Evolutionary conservation across 768 basidiomycete genomes (phyloP).

Genomic region (Phylloporus rhodoxanthus): DNA sequence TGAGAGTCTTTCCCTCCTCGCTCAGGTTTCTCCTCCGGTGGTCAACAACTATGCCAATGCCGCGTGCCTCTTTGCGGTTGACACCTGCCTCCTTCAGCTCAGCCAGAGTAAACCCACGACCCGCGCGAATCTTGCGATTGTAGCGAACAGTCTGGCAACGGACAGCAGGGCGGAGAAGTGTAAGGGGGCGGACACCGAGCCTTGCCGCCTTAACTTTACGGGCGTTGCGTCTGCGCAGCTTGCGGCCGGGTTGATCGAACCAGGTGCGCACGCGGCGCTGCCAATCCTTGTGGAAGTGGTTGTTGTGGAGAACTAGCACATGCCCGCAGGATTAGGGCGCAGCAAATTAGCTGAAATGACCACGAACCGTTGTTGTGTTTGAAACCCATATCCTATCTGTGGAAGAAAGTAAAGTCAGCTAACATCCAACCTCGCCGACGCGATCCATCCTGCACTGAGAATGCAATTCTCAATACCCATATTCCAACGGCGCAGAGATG

Average conservation of each 20-base stretch:
- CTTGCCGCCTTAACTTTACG: conserved; percentile 86
- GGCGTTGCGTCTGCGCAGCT: conserved; percentile 89
- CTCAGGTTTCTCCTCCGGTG: conserved; percentile 94
- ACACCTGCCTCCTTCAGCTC: conserved; percentile 97
- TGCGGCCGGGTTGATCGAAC: conserved; percentile 99
- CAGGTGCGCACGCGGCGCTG: conserved; percentile 93
- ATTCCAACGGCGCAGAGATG: background rate
- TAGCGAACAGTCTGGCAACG: conserved; percentile 95
- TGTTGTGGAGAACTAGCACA: conserved; percentile 72
- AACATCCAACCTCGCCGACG: conserved; percentile 15
- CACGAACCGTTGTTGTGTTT: conserved; percentile 32
- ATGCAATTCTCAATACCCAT: background rate
- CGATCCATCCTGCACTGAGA: conserved; percentile 21
- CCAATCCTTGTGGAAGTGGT: conserved; percentile 99
- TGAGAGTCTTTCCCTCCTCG: conserved; percentile 93
- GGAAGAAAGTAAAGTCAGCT: conserved; percentile 12
- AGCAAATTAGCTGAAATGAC: conserved; percentile 24
- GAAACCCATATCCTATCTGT: conserved; percentile 34
- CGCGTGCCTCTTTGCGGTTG: conserved; percentile 86
- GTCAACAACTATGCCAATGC: conserved; percentile 93
- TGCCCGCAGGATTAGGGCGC: conserved; percentile 7
- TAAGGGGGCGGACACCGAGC: conserved; percentile 87
- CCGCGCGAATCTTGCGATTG: conserved; percentile 96
- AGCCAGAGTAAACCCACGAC: conserved; percentile 90
- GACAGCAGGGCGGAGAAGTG: conserved; percentile 93